phyloP scores from a whole-genome alignment of 768 basidiomycete species.

The Antrodiella citrinella region DNA sequence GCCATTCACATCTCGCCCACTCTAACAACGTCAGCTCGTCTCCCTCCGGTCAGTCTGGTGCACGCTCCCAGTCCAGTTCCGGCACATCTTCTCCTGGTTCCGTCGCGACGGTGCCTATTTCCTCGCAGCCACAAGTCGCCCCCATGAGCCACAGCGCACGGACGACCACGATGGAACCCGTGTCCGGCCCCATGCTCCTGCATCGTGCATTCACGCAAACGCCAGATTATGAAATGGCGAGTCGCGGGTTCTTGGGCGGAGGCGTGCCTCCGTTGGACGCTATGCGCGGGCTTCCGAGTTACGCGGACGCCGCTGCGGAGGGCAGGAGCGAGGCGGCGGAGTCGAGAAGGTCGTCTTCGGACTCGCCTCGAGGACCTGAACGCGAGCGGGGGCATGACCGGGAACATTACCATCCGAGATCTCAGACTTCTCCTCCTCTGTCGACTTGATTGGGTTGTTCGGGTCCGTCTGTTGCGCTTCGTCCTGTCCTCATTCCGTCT shows the following conservation, averaged over 20 bases:
- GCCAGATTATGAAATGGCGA: constrained; percentile 80
- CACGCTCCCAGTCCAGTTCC: constrained; percentile 1
- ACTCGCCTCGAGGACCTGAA: not conserved
- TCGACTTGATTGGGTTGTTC: not conserved
- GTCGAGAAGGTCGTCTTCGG: not conserved
- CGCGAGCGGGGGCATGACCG: not conserved
- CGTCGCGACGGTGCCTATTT: not conserved
- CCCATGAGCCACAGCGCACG: constrained; percentile 8
- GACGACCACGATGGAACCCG: constrained; percentile 14
- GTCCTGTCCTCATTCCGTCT: not conserved
- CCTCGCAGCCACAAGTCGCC: not conserved
- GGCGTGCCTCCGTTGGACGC: constrained; percentile 82
- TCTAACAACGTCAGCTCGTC: constrained; percentile 7
- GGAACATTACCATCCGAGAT: too few relatives aligned
- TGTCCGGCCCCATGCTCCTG: constrained; percentile 31
- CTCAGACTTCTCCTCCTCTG: too few relatives aligned
- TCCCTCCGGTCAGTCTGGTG: constrained; percentile 4
- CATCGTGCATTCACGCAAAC: constrained; percentile 68
- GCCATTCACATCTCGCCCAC: constrained; percentile 11
- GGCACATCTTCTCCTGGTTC: constrained; percentile 10
- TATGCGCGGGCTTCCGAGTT: constrained; percentile 74
- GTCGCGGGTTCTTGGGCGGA: constrained; percentile 78
- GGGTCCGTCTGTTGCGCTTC: not conserved
- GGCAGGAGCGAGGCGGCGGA: not conserved
- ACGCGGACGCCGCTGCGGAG: constrained; percentile 50